Base-by-base conservation (phyloP, 2,329 filamentous ascomycete genomes). In the Trichophyton verrucosum region DNA sequence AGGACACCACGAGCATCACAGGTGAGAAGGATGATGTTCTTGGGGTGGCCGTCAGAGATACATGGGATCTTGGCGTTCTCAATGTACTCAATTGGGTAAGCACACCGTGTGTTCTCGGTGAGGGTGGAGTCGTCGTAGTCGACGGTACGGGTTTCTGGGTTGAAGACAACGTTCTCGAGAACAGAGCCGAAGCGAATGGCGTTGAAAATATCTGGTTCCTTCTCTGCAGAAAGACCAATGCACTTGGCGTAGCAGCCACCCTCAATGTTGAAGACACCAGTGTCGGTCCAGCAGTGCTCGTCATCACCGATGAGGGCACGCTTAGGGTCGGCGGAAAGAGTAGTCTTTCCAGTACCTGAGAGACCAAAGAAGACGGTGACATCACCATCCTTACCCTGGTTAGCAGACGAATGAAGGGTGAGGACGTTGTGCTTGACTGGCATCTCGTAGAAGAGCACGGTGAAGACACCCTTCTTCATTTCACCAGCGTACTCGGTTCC, bases 371-470 rank as follows among this genome's bases (percentile, higher is more conserved):
- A 99, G 69, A 99, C 89, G 13, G 94, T 97, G 62, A 99, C 94
- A 72, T 99, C 94, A 67, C 94, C 94, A 65, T 89, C 79, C 81
- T 88, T 83, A 70, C 94, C 94, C 84, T 99, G 89, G 79, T 99
- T 99, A 73, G 94, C 94, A 7, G 94, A 99, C 15, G 94, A 99
- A 83, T 99, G 94, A 61, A 99, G 86, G 46, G 94, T 99, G 68
- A 99, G 81, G 70, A 99, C 92, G 77, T 97, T 95, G 85, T 99
- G 94, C 86, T 96, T 96, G 74, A 99, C 89, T 64, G 94, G 94
- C 91, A 97, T 99, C 82, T 99, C 94, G 82, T 97, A 99, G 84
- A 96, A 99, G 74, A 99, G 86, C 58, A 99, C 91, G 56, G 94
- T 99, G 83, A 99, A 99, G 76, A 99, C 84, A 69, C 94, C 91